A percentile compares a stretch with the other conserved stretches of the same genome.
These are phyloP conservation scores for Picochlorum sp. DNA, from an alignment of 139 green algal species.

Conservation along the genomic window DNA sequence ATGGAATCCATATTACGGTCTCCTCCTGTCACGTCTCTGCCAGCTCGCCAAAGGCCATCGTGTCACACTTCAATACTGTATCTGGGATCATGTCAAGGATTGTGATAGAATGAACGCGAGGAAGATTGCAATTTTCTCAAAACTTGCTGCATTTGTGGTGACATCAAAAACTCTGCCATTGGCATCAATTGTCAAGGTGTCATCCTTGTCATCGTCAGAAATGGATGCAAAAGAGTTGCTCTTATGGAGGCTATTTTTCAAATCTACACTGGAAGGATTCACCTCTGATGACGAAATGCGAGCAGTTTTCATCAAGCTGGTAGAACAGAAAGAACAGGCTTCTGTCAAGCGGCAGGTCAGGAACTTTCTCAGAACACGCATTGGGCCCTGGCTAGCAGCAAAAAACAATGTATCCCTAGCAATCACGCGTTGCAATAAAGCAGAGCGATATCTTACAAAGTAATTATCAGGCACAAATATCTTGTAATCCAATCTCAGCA, in stretches of 20 bases:
- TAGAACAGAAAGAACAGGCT: too few species aligned
- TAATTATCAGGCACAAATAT: neutral
- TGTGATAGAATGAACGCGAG: slow-evolving; percentile 28
- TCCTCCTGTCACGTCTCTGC: slow-evolving; percentile 51
- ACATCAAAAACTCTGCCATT: slow-evolving; percentile 21
- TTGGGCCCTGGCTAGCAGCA: too few species aligned
- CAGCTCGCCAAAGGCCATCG: slow-evolving; percentile 42
- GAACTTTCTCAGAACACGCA: too few species aligned
- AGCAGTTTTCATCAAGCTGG: too few species aligned
- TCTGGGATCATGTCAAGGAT: slow-evolving; percentile 76
- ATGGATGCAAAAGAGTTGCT: slow-evolving; percentile 30
- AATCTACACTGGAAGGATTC: slow-evolving; percentile 39
- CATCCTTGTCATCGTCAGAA: slow-evolving; percentile 22
- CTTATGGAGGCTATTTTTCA: slow-evolving; percentile 52
- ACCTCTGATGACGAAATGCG: neutral
- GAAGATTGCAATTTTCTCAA: slow-evolving; percentile 37
- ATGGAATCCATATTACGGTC: slow-evolving; percentile 78
- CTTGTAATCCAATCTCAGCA: slow-evolving; percentile 27
- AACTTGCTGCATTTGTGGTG: slow-evolving; percentile 5
- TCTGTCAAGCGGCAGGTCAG: too few species aligned
- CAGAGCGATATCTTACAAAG: too few species aligned
- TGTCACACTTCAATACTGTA: slow-evolving; percentile 61
- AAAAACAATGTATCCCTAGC: too few species aligned
- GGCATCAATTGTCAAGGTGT: slow-evolving; percentile 16
- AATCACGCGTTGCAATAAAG: too few species aligned